Evolutionary conservation across 495 filamentous ascomycete genomes (phyloP), one percentile per base, ranked within the genome.

Genomic region (Saxophila tyrrhenica): DNA sequence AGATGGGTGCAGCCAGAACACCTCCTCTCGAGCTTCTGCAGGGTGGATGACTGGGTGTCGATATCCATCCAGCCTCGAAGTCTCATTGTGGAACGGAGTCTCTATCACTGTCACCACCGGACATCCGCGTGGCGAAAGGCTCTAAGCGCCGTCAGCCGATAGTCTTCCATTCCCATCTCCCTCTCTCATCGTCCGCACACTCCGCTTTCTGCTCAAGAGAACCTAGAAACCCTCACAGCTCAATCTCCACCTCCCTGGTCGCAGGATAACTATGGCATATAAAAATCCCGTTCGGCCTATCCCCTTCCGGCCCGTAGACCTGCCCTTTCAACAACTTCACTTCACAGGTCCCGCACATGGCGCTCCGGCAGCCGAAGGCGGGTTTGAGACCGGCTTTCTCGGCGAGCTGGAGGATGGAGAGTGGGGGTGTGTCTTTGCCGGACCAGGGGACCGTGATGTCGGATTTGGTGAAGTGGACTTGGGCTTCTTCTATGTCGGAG

Each of bases 261-360:
- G 53, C 53, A 2, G 53, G 53, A 35, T 55, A 49, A 19, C 45
- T 49, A 17, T 55, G 53, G 46, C 53, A 55, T 39, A 55, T 55
- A 21, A 49, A 50, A 11, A 55, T 55, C 17, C 53, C 46, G 29
- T 50, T 19, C 32, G 53, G 53, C 2, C 38, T 15, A 20, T 47
- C 45, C 3, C 53, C 53, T 35, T 55, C 53, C 5, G 53, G 53
- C 19, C 53, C 53, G 20, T 55, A 55, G 8, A 55, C 53, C 35
- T 50, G 53, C 3, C 53, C 53, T 23, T 55, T 55, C 19, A 55
- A 19, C 2, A 55, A 41, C 53, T 55, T 55, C 10, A 32, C 25
- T 23, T 55, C 53, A 24, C 53, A 57, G 3, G 21, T 57, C 17
- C 54, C 54, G 20, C 54, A 57, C 38, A 57, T 51, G 11, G 47